Evolutionary conservation across 257 asterid genomes (phyloP), one percentile per base, ranked within the genome.

Genomic region (Salvia miltiorrhiza): DNA sequence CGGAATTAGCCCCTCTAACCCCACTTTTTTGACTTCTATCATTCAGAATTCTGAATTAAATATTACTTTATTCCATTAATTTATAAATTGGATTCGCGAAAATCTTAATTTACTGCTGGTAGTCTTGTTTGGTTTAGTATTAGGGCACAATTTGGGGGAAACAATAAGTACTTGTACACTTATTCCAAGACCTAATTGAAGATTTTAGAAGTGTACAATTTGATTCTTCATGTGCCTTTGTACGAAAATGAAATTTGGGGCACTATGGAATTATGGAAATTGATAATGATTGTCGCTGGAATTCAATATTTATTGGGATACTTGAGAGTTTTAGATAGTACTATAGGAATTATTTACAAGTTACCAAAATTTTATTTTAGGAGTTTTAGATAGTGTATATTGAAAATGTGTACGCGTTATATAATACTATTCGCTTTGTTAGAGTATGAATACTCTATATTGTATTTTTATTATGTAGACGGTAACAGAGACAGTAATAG

Each of bases 1-100:
- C 77, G 83, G 65, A 85, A 75, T 80, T 73, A 76, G 17, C 76
- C 76, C 75, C 59, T 21, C 52, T 43, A 77, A 64, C 79, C 81
- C 53, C 71, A 35, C 84, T 65, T 77, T 82, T 86, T 82, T 88
- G 84, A 86, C 93, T 86, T 88, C 39, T 66, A 66, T 65, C 77
- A 70, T 52, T 65, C 76, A 45, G 52, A 61, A 26, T 61, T 72
- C 21, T 10, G 7, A 20, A 40, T 40, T 40, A 53, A 53, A 1
- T 49, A 62, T 20, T 62, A 39, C 8, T 3, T 45, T 48, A 35
- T 20, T 5, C 21, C 40, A 41, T 61, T 70, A 45, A 37, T 33
- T 73, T 33, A 11, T 30, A 9, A 32, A 48, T 48, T 17, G 55
- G 24, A 26, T 19, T 49, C 55, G 2, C 2, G 7, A 33, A 5